These are phyloP conservation scores for Strigomonas culicis DNA, from an alignment of 208 protist species.

Conservation along the genomic window DNA sequence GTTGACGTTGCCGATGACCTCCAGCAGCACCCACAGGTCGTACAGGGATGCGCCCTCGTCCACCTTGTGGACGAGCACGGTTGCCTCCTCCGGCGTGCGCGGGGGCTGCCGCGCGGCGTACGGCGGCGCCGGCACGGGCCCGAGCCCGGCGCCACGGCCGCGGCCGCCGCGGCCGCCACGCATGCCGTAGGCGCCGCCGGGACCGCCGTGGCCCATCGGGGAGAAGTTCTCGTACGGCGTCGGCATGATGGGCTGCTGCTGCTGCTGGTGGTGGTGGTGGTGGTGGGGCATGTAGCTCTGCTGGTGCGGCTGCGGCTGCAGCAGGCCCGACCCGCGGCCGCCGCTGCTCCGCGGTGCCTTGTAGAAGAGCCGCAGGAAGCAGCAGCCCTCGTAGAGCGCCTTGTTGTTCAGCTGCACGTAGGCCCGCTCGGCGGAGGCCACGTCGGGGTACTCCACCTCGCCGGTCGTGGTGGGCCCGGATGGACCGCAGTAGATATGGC, in stretches of 20 bases:
- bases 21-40: constrained; percentile 83
- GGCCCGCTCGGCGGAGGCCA: constrained; percentile 45
- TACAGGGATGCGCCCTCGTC: constrained; percentile 61
- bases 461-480: constrained; percentile 59
- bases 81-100: constrained; percentile 24
- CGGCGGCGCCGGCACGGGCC: constrained; percentile 4
- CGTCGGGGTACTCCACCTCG: constrained; percentile 67
- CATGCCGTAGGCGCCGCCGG: constrained; percentile 12
- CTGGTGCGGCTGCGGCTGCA: constrained; percentile 19
- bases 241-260: constrained; percentile 2
- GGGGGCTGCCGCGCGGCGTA: background rate
- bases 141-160: constrained; percentile 10
- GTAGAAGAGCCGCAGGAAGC: constrained; percentile 63
- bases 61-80: constrained; percentile 70
- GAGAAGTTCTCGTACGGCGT: background rate
- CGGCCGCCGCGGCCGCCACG: constrained; percentile 23
- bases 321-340: constrained; percentile 6
- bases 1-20: constrained; percentile 89
- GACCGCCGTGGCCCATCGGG: constrained; percentile 20
- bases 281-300: constrained; percentile 13
- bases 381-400: constrained; percentile 81
- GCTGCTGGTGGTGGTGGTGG: constrained; percentile 13
- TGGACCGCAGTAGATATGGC: constrained; percentile 60
- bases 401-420: constrained; percentile 72
- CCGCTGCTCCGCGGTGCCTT: constrained; percentile 23